phyloP scores from a whole-genome alignment of 116 monocot species.

The Iris pallida region DNA sequence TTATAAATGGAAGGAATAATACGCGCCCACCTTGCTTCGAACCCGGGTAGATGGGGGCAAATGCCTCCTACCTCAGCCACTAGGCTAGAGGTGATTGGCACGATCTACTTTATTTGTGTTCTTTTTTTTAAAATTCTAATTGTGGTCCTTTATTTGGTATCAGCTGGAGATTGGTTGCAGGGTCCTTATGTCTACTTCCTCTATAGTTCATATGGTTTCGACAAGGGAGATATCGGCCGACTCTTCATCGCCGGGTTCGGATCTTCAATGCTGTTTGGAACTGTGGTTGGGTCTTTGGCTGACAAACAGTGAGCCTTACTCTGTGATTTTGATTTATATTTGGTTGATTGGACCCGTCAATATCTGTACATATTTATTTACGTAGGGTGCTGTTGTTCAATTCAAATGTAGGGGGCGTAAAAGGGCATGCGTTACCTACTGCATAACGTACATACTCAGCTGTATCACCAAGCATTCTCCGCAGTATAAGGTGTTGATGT shows the following conservation, averaged over 20 bases:
- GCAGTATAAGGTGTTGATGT: slow-evolving; percentile 81
- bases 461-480: slow-evolving; percentile 97
- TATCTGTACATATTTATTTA: slow-evolving; percentile 5
- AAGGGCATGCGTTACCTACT: slow-evolving; percentile 93
- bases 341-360: background rate
- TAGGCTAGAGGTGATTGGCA: no score
- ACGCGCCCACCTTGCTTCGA: no score
- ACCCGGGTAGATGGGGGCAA: no score
- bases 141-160: background rate
- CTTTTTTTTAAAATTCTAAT: slow-evolving; percentile 6
- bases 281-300: slow-evolving; percentile 57
- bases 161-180: slow-evolving; percentile 67
- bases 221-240: slow-evolving; percentile 58
- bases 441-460: slow-evolving; percentile 93
- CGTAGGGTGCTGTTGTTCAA: background rate
- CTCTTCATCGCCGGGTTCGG: slow-evolving; percentile 68
- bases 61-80: no score
- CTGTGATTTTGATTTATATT: background rate
- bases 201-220: slow-evolving; percentile 53
- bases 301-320: slow-evolving; percentile 41
- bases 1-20: no score
- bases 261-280: slow-evolving; percentile 94
- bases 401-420: slow-evolving; percentile 76
- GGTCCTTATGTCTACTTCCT: slow-evolving; percentile 65
- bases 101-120: background rate